Evolutionary conservation across 257 asterid genomes (phyloP), one percentile per base, ranked within the genome.

Genomic region (Jaltomata sinuosa): DNA sequence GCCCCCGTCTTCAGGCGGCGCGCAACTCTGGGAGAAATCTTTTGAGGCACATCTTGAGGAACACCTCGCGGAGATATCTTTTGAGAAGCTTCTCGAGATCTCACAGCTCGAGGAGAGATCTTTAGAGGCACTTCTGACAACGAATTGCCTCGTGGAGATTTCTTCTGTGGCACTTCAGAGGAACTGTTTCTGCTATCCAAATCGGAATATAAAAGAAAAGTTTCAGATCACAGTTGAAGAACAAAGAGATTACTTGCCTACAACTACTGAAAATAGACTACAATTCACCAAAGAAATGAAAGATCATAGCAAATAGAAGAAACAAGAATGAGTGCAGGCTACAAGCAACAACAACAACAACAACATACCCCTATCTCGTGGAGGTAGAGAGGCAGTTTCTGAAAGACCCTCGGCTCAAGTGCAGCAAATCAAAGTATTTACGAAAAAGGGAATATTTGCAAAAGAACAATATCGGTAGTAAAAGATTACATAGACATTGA

Each of bases 1-100:
- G 93, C 85, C 2, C 90, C 82, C 0, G 92, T 87, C 93, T 90
- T 93, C 79, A 96, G 94, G 88, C 92, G 94, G 19, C 95, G 97
- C n/a, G 87, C 94, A 72, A 92, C 94, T 42, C 94, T 90, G 2
- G 95, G 98, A 62, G 99, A 96, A 61, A 69, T 49, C 68, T 83
- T 89, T 42, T 79, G 84, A 64, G 89, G 50, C 18, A 40, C 87
- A 32, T 86, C 88, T 47, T 85, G 86, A 55, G 90, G 85, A 72
- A 45, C 62, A 31, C 85, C 74, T 34, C 90, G 83, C 59, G 90
- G 88, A 38, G 89, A 87, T 49, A 74, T n/a, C 86, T 85, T 89
- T 82, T 53, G 91, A n/a, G 92, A 59, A 62, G 54, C 85, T 78
- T 90, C 92, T 1, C 89, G 67, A 18, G 91, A 83, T 64, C 72